Evolutionary conservation across 1,284 basidiomycete genomes (phyloP).

Genomic region (Pseudozyma thailandica): DNA sequence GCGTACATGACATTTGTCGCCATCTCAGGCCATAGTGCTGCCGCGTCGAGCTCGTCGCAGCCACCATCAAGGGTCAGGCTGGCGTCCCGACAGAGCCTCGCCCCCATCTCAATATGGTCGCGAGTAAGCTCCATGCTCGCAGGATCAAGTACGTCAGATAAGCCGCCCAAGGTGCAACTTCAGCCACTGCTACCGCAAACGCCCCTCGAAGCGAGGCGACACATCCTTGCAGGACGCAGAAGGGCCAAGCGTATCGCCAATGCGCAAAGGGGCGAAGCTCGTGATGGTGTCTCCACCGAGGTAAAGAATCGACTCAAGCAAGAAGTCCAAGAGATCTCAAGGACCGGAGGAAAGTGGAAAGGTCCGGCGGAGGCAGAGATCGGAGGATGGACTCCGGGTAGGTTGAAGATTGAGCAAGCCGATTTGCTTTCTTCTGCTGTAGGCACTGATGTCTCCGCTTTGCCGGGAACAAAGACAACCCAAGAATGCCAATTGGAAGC

Average conservation of each 20-base stretch:
- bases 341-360: slow-evolving; percentile 35
- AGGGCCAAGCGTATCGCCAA: slow-evolving; percentile 64
- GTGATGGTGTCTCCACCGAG: slow-evolving; percentile 49
- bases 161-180: slow-evolving; percentile 51
- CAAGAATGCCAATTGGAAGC: slow-evolving; percentile 46
- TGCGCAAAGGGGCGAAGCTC: slow-evolving; percentile 45
- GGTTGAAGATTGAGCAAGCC: slow-evolving; percentile 26
- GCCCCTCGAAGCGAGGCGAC: slow-evolving; percentile 67
- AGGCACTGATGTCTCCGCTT: slow-evolving; percentile 19
- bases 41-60: slow-evolving; percentile 18
- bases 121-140: slow-evolving; percentile 15
- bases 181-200: slow-evolving; percentile 61
- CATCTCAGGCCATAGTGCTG: slow-evolving; percentile 9
- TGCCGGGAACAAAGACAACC: slow-evolving; percentile 9
- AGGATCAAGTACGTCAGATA: slow-evolving; percentile 1
- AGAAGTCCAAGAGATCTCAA: slow-evolving; percentile 51
- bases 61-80: slow-evolving; percentile 47
- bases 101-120: slow-evolving; percentile 22
- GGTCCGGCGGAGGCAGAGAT: slow-evolving; percentile 28
- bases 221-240: slow-evolving; percentile 68
- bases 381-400: slow-evolving; percentile 30
- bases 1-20: slow-evolving; percentile 69
- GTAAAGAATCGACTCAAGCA: slow-evolving; percentile 53
- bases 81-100: slow-evolving; percentile 30
- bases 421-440: slow-evolving; percentile 31